Conservation (phyloP, 208 protist genomes). For the Trypanosoma conorhini region DNA sequence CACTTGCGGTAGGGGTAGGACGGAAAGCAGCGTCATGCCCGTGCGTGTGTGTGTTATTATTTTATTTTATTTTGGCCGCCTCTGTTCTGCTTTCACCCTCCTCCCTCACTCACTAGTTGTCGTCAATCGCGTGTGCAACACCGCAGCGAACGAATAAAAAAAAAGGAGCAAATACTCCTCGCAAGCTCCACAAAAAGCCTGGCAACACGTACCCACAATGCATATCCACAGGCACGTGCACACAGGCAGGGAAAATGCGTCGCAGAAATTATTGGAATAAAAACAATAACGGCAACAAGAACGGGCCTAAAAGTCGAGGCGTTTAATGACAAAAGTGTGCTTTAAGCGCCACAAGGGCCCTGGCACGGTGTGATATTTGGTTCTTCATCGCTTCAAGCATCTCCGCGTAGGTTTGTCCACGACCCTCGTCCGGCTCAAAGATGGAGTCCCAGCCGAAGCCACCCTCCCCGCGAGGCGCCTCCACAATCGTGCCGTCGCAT, state of each 20-base stretch:
- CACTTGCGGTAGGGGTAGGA: too few species aligned
- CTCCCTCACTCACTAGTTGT: neutral
- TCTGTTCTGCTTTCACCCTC: neutral
- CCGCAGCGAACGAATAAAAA: constrained; percentile 3
- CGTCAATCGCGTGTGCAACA: too few species aligned
- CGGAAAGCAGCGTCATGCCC: too few species aligned
- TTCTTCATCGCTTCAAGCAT: constrained; percentile 93
- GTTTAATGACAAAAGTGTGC: constrained; percentile 34
- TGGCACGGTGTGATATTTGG: constrained; percentile 94
- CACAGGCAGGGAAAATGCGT: neutral
- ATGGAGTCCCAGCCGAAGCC: constrained; percentile 97
- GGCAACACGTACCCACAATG: too few species aligned
- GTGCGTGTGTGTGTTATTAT: too few species aligned
- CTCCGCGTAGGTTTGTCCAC: constrained; percentile 87
- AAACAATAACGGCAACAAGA: constrained; percentile 7
- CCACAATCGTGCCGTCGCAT: constrained; percentile 66
- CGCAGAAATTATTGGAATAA: constrained; percentile 6
- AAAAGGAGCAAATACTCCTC: neutral
- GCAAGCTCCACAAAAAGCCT: too few species aligned
- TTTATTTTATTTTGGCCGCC: too few species aligned
- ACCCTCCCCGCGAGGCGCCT: constrained; percentile 56
- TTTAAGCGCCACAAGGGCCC: constrained; percentile 58
- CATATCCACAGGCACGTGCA: too few species aligned
- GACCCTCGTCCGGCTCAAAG: constrained; percentile 91
- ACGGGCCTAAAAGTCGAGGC: constrained; percentile 2